Base-by-base conservation (phyloP, 2,329 filamentous ascomycete genomes). In the Clarireedia hainanense region DNA sequence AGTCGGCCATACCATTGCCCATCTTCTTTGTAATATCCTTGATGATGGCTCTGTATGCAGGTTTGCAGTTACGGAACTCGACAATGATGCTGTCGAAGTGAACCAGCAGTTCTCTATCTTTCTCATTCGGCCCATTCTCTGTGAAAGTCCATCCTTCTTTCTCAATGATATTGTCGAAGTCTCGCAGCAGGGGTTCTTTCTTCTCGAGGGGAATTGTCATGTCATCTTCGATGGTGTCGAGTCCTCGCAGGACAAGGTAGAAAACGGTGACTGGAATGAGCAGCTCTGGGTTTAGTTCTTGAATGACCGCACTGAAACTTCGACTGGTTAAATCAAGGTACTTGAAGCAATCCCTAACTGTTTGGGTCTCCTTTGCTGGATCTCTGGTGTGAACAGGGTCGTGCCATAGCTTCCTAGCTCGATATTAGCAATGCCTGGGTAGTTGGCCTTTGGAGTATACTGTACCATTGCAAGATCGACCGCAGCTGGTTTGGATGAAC, bases 1-100 rank as follows among this genome's bases (percentile, higher is more conserved):
- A 99, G 73, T 99, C 92, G 27, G 94, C 94, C 94, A 99, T 99
- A 64, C 94, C 94, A 68, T 97, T 91, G 61, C 91, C 92, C 94
- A 99, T 99, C 74, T 90, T 88, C 68, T 85, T 77, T 34, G 91
- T 90, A 68, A 97, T 96, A 65, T 97, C 92, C 73, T 86, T 86
- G 73, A 99, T 94, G 68, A 97, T 91, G 6, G 78, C 81, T 71
- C 80, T 82, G 75, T 99, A 97, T 55, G 81, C 82, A 49, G 84
- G 81, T 76, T 96, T 95, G 72, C 96, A 77, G 73, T 88, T 87
- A 76, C 88, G 89, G 72, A 92, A 89, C 77, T 99, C 92, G 57
- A 80, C 76, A 62, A 96, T 80, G 60, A 99, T 85, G 56, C 86
- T 81, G 70, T 96, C 84, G 70, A 99, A 99, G 73, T 96, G 86